Evolutionary conservation across 768 basidiomycete genomes (phyloP).

Genomic region (Erythrobasidium yunnanense): DNA sequence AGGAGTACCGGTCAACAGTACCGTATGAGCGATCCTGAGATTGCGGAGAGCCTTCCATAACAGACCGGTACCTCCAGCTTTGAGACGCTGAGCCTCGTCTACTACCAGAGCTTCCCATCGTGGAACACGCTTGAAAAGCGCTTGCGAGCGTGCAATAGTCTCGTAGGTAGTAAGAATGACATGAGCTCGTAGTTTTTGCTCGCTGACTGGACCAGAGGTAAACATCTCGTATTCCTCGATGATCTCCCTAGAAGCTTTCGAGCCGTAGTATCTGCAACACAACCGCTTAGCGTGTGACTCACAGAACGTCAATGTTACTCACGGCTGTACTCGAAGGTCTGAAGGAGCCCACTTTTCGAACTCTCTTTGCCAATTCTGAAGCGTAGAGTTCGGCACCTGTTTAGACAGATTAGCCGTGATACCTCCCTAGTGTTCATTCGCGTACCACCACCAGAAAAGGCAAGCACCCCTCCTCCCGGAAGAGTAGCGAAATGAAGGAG

Average conservation of each 20-base stretch:
- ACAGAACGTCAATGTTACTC: slow-evolving; percentile 36
- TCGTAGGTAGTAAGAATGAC: slow-evolving; percentile 85
- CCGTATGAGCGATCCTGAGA: slow-evolving; percentile 29
- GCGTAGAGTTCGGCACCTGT: slow-evolving; percentile 76
- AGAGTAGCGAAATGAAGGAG: slow-evolving; percentile 63
- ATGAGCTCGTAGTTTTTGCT: slow-evolving; percentile 49
- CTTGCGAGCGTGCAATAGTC: slow-evolving; percentile 56
- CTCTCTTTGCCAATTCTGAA: slow-evolving; percentile 79
- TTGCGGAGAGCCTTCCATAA: slow-evolving; percentile 25
- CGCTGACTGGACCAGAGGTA: background rate
- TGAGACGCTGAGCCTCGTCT: slow-evolving; percentile 66
- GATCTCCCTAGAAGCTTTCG: background rate
- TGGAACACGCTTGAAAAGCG: slow-evolving; percentile 64
- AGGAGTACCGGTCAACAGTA: slow-evolving; percentile 66
- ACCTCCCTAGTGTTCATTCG: background rate
- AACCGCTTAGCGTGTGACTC: background rate
- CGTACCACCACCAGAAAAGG: slow-evolving; percentile 73
- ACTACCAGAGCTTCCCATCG: slow-evolving; percentile 91
- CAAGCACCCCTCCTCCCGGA: slow-evolving; percentile 51
- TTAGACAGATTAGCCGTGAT: background rate
- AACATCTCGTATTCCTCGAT: slow-evolving; percentile 27
- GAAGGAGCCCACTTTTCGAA: slow-evolving; percentile 62
- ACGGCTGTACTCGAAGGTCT: slow-evolving; percentile 64
- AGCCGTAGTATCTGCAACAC: slow-evolving; percentile 21
- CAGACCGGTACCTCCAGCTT: slow-evolving; percentile 51